Base-by-base conservation (phyloP, 768 basidiomycete species). In the Podaxis sp. region DNA sequence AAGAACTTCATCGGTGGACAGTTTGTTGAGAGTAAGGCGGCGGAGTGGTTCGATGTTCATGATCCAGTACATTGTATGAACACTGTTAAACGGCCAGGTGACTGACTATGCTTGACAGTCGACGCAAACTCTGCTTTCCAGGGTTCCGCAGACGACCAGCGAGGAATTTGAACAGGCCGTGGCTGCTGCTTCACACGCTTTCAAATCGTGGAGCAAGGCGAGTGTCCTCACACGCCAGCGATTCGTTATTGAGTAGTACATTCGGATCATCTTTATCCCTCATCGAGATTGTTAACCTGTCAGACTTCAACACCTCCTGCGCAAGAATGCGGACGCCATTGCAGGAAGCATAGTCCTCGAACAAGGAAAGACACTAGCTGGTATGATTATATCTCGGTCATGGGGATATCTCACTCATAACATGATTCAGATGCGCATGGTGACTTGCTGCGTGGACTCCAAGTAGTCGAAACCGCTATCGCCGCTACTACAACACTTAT, bases 1-100 rank as follows among this genome's bases (percentile, higher is more conserved):
- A 95, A 91, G 83, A 95, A 94, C 72, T 94, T 89, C 73, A 91
- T 98, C 61, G 90, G 85, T 7, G 96, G 95, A 6, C 82, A 94
- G 74, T 98, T 95, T 68, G 80, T 89, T 10, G 90, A 95, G 66
- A 94, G 91, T 76, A 83, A 83, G 67, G 74, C 90, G 23, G 73
- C 79, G 1, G 79, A 89, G 62, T 98, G 91, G 90, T 83, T 92
- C 62, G 93, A 96, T 50, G 84, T 97, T 4, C 76, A 86, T 54
- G 96, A 98, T 76, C 96, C 95, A 14, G 94, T 95, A 68, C 32
- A 46, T 60, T 42, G n/a, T 11, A 18, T 1, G n/a, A 1, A 13
- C n/a, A 5, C n/a, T 13, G 13, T 18, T 9, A 42, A 13, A 14
- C 32, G 9, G 13, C 40, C 14, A 18, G 40, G 13, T 18, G 11